Conservation (phyloP, 106 monocot genomes). For the Dioscorea alata region DNA sequence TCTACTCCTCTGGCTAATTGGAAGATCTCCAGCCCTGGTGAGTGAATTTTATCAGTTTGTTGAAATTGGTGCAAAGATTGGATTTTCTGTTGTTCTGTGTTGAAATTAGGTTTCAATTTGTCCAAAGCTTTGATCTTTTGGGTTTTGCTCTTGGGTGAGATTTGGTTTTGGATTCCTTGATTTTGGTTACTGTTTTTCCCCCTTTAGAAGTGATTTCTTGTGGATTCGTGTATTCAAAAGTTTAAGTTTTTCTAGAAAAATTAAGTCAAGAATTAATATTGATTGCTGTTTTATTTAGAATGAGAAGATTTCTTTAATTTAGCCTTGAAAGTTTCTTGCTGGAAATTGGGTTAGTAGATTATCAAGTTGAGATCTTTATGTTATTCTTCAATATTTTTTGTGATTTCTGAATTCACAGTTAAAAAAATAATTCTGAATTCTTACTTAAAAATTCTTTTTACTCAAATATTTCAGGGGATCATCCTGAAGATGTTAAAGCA, state of each 20-base stretch:
- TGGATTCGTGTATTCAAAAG: too few relatives aligned
- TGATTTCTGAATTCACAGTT: neutral
- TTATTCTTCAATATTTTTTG: neutral
- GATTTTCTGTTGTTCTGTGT: neutral
- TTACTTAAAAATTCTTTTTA: neutral
- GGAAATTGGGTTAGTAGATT: too few relatives aligned
- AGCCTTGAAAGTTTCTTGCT: too few relatives aligned
- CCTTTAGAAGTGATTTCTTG: too few relatives aligned
- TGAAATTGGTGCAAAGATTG: neutral
- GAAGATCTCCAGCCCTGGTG: conserved; percentile 36
- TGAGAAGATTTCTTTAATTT: too few relatives aligned
- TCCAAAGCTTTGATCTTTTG: neutral
- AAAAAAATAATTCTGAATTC: neutral
- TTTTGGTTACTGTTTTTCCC: neutral
- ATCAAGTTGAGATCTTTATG: too few relatives aligned
- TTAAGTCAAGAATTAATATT: too few relatives aligned
- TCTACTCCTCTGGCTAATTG: conserved; percentile 23
- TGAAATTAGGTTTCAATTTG: neutral
- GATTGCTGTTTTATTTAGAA: too few relatives aligned
- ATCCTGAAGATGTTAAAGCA: conserved; percentile 30
- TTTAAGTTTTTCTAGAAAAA: too few relatives aligned
- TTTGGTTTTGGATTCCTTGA: neutral
- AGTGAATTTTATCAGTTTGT: neutral
- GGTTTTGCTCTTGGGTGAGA: neutral
- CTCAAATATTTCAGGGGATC: conserved; percentile 23